Evolutionary conservation across 2,329 filamentous ascomycete genomes (phyloP).

Genomic region (Cyphellophora europaea): DNA sequence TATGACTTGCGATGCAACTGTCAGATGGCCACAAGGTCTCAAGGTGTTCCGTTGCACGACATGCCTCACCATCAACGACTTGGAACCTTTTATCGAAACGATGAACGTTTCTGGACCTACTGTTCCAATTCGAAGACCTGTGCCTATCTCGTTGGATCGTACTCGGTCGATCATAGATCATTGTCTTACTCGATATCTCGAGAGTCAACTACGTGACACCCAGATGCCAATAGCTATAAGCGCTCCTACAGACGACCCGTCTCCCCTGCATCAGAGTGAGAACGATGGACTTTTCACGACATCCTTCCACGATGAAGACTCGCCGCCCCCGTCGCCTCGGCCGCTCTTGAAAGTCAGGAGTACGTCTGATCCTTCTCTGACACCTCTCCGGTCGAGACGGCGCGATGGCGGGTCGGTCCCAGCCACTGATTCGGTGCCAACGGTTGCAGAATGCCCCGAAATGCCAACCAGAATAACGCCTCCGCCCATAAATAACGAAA

Average conservation of each 20-base stretch:
- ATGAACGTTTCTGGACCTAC: constrained; percentile 1
- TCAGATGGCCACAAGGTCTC: constrained; percentile 67
- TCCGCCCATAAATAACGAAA: too few relatives aligned
- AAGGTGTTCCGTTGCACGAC: constrained; percentile 72
- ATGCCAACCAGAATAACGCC: too few relatives aligned
- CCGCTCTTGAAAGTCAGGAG: constrained; percentile 7
- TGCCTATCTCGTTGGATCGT: constrained; percentile 49
- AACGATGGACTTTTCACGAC: constrained; percentile 1
- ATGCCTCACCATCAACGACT: constrained; percentile 76
- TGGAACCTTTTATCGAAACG: constrained; percentile 38
- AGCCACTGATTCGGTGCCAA: neutral
- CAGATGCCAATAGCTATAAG: too few relatives aligned
- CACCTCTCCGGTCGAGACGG: constrained; percentile 2
- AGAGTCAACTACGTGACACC: constrained; percentile 25
- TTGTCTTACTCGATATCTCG: constrained; percentile 44
- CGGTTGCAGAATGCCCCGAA: neutral
- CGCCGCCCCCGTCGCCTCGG: constrained; percentile 8
- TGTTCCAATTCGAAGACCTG: constrained; percentile 11
- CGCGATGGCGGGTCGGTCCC: neutral
- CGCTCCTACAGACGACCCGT: too few relatives aligned
- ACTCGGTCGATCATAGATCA: constrained; percentile 49
- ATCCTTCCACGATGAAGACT: constrained; percentile 9
- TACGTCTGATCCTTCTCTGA: constrained; percentile 11
- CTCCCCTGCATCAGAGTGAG: constrained; percentile 6
- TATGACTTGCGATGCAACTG: constrained; percentile 74